Evolutionary conservation across 495 filamentous ascomycete genomes (phyloP).

Genomic region (Penicillium roqueforti): DNA sequence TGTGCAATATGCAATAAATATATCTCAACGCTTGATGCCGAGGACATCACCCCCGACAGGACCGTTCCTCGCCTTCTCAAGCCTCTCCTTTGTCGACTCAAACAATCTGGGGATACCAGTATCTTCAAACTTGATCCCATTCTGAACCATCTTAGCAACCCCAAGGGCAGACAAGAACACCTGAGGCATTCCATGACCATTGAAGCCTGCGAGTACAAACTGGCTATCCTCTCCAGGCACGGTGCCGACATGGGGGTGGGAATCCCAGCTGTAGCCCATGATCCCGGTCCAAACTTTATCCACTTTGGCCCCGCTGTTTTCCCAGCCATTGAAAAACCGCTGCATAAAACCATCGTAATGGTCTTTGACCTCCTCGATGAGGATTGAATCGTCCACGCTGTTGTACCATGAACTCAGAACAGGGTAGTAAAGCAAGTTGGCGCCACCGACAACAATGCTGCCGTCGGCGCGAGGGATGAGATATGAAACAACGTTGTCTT

Average conservation of each 20-base stretch:
- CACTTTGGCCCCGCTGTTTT: constrained; percentile 35
- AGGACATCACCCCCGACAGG: background rate
- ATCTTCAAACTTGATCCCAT: constrained; percentile 33
- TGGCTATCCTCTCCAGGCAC: constrained; percentile 40
- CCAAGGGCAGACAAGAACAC: constrained; percentile 40
- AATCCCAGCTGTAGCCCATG: constrained; percentile 44
- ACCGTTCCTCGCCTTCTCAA: background rate
- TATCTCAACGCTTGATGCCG: background rate
- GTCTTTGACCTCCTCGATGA: constrained; percentile 59
- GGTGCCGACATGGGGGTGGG: constrained; percentile 45
- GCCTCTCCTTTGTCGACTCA: constrained; percentile 18
- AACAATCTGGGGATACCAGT: constrained; percentile 34
- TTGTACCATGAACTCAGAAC: constrained; percentile 57
- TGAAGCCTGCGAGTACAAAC: constrained; percentile 50
- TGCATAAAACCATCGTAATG: constrained; percentile 53
- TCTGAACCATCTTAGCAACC: constrained; percentile 45
- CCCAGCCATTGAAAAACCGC: constrained; percentile 40
- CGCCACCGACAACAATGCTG: constrained; percentile 66
- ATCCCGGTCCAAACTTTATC: constrained; percentile 49
- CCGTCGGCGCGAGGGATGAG: constrained; percentile 65
- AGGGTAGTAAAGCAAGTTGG: constrained; percentile 44
- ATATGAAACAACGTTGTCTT: constrained; percentile 43
- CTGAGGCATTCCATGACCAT: constrained; percentile 54
- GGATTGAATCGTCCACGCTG: constrained; percentile 44
- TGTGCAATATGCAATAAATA: background rate